phyloP scores from a whole-genome alignment of 208 protist species.

The Trypanosoma vivax region DNA sequence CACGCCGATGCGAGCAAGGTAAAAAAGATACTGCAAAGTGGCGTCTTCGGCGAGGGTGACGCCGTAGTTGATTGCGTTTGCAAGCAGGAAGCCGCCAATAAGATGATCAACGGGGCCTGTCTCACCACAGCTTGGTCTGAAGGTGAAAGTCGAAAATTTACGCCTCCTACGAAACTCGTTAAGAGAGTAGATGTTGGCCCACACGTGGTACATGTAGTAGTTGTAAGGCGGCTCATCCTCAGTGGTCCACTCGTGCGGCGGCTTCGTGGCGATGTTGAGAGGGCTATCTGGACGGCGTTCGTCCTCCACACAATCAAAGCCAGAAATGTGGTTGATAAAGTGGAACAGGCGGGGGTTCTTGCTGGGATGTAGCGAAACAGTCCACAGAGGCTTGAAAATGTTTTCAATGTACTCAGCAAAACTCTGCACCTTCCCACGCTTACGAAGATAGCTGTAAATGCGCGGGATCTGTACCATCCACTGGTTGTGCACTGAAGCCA shows the following conservation, averaged over 20 bases:
- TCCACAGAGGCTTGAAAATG: slow-evolving; percentile 98
- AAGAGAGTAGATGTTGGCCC: slow-evolving; percentile 96
- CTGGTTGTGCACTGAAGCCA: slow-evolving; percentile 93
- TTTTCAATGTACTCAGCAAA: slow-evolving; percentile 96
- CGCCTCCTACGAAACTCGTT: slow-evolving; percentile 91
- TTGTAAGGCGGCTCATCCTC: slow-evolving; percentile 97
- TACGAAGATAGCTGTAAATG: slow-evolving; percentile 89
- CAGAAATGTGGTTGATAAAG: slow-evolving; percentile 95
- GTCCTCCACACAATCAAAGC: slow-evolving; percentile 98
- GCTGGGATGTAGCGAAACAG: slow-evolving; percentile 93
- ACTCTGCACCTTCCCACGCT: slow-evolving; percentile 65
- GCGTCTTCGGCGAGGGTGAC: slow-evolving; percentile 90
- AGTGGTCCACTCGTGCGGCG: slow-evolving; percentile 90
- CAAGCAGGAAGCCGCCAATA: slow-evolving; percentile 90
- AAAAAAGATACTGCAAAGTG: slow-evolving; percentile 98
- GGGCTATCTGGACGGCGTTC: slow-evolving; percentile 83
- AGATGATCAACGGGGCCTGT: slow-evolving; percentile 89
- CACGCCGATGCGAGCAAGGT: slow-evolving; percentile 96
- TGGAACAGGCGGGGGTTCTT: slow-evolving; percentile 93
- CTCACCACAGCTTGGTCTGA: slow-evolving; percentile 97
- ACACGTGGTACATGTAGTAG: slow-evolving; percentile 99
- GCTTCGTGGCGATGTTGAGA: slow-evolving; percentile 40
- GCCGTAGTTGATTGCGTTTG: slow-evolving; percentile 96
- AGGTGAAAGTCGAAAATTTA: slow-evolving; percentile 92
- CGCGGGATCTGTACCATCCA: slow-evolving; percentile 98